Conservation (phyloP, 176 grass and related monocot species). For the Chloris gayana region DNA sequence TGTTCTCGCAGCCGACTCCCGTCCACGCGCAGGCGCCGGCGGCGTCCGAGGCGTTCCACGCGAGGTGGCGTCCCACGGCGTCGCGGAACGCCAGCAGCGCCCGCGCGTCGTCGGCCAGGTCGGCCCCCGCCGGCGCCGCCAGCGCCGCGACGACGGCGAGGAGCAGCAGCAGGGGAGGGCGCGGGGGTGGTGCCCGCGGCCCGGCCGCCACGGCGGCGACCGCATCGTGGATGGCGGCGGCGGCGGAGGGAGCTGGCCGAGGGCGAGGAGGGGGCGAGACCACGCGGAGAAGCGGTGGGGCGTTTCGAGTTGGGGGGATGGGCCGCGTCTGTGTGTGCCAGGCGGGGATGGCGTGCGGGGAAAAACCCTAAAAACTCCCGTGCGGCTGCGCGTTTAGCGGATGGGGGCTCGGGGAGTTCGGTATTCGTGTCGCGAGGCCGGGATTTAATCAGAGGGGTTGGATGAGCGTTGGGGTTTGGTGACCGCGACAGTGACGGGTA, state of each 20-base stretch:
- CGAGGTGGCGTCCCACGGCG: conserved; percentile 47
- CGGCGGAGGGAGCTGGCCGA: neutral
- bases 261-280: neutral
- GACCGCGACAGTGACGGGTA: neutral
- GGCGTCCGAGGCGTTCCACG: conserved; percentile 44
- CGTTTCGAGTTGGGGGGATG: neutral
- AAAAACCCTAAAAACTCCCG: conserved; percentile 62
- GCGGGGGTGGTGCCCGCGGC: neutral
- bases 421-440: neutral
- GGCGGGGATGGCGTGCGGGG: neutral
- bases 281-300: neutral
- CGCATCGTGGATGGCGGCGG: conserved; percentile 41
- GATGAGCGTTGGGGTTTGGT: neutral
- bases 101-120: conserved; percentile 50
- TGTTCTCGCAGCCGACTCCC: conserved; percentile 49
- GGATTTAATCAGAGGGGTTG: conserved; percentile 26
- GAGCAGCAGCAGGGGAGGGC: neutral
- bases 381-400: conserved; percentile 37
- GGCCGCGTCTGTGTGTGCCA: neutral
- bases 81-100: conserved; percentile 60
- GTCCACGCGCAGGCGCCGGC: conserved; percentile 48
- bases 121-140: neutral
- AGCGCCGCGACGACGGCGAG: neutral
- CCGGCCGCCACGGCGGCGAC: conserved; percentile 23
- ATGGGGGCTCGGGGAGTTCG: neutral